These are phyloP conservation scores for Parmales sp. DNA, from an alignment of 108 stramenopile genomes.

Conservation along the genomic window DNA sequence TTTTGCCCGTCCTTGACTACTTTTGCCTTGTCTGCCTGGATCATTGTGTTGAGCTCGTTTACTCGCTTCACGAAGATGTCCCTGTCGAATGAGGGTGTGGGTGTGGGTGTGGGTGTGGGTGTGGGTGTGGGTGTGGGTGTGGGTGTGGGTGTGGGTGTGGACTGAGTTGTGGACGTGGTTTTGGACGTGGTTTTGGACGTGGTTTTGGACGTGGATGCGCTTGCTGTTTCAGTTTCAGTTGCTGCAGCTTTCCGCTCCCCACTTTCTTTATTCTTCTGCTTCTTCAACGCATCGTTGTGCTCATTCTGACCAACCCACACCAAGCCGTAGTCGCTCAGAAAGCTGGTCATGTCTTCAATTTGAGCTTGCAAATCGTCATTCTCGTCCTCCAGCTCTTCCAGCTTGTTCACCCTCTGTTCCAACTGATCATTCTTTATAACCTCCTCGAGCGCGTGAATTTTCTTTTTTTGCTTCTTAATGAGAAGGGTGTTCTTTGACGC, in stretches of 20 bases:
- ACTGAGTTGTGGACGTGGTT: too few relatives aligned
- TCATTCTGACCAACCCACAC: slow-evolving; percentile 28
- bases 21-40: neutral
- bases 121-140: too few relatives aligned
- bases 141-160: too few relatives aligned
- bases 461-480: neutral
- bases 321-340: slow-evolving; percentile 30
- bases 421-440: neutral
- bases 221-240: too few relatives aligned
- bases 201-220: too few relatives aligned
- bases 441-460: neutral
- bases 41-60: neutral
- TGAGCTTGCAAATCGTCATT: slow-evolving; percentile 9
- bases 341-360: slow-evolving; percentile 22
- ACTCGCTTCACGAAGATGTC: neutral
- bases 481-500: neutral
- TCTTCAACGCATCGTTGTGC: slow-evolving; percentile 1
- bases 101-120: too few relatives aligned
- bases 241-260: neutral
- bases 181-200: too few relatives aligned
- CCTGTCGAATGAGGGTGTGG: slow-evolving; percentile 3
- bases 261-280: neutral
- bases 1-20: neutral
- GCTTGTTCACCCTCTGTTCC: neutral
- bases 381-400: neutral